Base-by-base conservation (phyloP, 2,329 filamentous ascomycete species). In the Bipolaris sorokiniana region DNA sequence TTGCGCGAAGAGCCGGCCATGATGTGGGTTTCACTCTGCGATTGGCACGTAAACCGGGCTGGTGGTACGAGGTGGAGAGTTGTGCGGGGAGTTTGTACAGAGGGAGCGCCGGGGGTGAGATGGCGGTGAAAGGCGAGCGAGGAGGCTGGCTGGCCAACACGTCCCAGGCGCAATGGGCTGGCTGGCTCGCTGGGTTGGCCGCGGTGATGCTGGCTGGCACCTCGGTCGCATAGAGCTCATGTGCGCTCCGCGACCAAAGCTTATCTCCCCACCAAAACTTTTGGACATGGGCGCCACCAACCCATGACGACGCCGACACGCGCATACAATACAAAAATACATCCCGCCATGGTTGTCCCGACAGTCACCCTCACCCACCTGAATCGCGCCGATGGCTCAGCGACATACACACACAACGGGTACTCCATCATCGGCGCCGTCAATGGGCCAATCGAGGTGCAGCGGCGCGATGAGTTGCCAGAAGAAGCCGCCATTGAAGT, bases 401-500 rank as follows among this genome's bases (percentile, higher is more conserved):
- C 90, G 10, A 89, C 86, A 9, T 92, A 91, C 74, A 86, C 89
- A 2, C 84, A 88, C 67, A 83, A 86, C 55, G 90, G 92, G 47
- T 96, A 92, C 77, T 89, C 88, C 42, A 85, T 98, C 63, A 86
- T 96, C 51, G 90, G 90, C 54, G 89, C 91, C 13, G 92, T 96
- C 65, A 98, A 97, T 77, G 95, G 94, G 0, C 95, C 95, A 15
- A 86, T 98, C 65, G 95, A 99, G 80, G 91, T 94, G 15, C 87
- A 88, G 67, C 86, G 93, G 69, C 87, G 91, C 69, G 94, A 99
- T 73, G 92, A 98, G 76, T 86, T 95, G 65, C 90, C 95, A 7
- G 93, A 96, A 77, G 92, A 97, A 80, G 92, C 94, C 26, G 86
- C 89, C 48, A 83, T 99, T 64, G 95, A 98, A 77, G 91, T 99